Conservation (phyloP, 2,329 filamentous ascomycete species). For the Penicillium sp. region DNA sequence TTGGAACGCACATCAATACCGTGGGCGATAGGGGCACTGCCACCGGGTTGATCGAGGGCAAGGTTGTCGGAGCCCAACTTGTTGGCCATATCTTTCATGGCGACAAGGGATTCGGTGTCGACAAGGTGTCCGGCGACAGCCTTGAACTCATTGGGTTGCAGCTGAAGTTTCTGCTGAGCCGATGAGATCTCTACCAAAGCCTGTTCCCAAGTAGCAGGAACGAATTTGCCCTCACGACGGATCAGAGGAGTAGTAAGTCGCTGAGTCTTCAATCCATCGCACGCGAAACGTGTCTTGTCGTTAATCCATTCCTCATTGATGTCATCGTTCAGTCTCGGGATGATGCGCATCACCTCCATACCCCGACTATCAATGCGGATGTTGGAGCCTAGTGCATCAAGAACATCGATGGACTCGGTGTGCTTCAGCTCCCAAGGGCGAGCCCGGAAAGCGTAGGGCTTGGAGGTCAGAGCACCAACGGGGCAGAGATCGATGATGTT, state of each 20-base stretch:
- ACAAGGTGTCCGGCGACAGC: conserved; percentile 85
- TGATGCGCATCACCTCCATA: conserved; percentile 90
- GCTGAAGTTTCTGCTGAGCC: conserved; percentile 75
- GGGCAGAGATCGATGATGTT: conserved; percentile 99
- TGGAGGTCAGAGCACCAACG: conserved; percentile 92
- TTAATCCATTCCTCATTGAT: conserved; percentile 99
- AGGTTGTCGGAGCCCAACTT: conserved; percentile 95
- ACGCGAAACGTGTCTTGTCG: conserved; percentile 95
- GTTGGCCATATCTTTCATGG: conserved; percentile 96
- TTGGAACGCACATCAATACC: conserved; percentile 91
- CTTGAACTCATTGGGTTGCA: conserved; percentile 94
- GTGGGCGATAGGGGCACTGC: conserved; percentile 81
- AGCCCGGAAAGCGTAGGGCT: conserved; percentile 96
- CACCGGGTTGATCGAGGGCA: conserved; percentile 84
- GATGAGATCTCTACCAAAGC: conserved; percentile 82
- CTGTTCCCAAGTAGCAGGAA: conserved; percentile 93
- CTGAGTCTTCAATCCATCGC: conserved; percentile 95
- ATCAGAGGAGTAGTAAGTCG: conserved; percentile 89
- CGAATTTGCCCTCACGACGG: conserved; percentile 84
- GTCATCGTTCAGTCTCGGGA: conserved; percentile 93
- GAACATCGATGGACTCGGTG: conserved; percentile 91
- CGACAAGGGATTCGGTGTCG: conserved; percentile 90
- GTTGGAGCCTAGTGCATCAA: conserved; percentile 89
- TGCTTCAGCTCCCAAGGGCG: conserved; percentile 97
- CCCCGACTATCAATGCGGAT: conserved; percentile 92